A percentile compares a stretch with the other conserved stretches of the same genome.
phyloP scores from a whole-genome alignment of 2,329 filamentous ascomycete species.

The Arthrobotrys musiformis region DNA sequence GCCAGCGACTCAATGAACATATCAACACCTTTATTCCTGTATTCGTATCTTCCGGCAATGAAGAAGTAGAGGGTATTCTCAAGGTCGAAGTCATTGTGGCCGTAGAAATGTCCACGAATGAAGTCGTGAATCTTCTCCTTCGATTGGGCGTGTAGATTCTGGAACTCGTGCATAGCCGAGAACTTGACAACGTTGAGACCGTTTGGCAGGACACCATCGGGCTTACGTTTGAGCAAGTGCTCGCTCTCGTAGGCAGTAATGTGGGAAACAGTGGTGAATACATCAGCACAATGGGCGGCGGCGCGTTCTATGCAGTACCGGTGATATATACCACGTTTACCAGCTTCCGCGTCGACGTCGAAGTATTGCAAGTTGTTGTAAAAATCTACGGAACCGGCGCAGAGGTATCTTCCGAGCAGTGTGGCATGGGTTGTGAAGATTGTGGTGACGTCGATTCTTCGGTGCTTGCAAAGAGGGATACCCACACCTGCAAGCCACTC shows the following conservation, averaged over 20 bases:
- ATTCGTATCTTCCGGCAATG: conserved; percentile 96
- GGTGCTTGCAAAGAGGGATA: conserved; percentile 88
- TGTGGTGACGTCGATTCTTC: conserved; percentile 94
- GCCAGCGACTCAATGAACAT: conserved; percentile 99
- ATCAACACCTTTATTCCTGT: conserved; percentile 97
- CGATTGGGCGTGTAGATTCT: conserved; percentile 94
- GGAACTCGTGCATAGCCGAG: conserved; percentile 97
- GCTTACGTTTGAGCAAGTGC: conserved; percentile 95
- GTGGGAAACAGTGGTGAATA: conserved; percentile 98
- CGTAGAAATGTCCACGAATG: conserved; percentile 96
- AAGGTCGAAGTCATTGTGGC: conserved; percentile 95
- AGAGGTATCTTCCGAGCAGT: conserved; percentile 92
- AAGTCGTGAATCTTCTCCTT: conserved; percentile 99
- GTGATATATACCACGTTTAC: conserved; percentile 98
- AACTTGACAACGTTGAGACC: conserved; percentile 99
- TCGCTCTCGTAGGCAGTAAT: conserved; percentile 99
- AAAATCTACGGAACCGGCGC: conserved; percentile 96
- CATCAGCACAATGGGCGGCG: conserved; percentile 88
- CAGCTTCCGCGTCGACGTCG: conserved; percentile 94
- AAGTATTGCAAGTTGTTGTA: conserved; percentile 99
- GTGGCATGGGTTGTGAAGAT: conserved; percentile 99
- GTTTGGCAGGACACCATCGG: conserved; percentile 94
- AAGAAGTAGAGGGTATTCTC: conserved; percentile 99
- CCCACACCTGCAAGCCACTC: conserved; percentile 98
- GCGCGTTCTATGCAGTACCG: conserved; percentile 97